A percentile compares a stretch with the other conserved stretches of the same genome.
These are phyloP conservation scores for Kwoniella newhampshirensis DNA, from an alignment of 768 basidiomycete species.

Conservation along the genomic window DNA sequence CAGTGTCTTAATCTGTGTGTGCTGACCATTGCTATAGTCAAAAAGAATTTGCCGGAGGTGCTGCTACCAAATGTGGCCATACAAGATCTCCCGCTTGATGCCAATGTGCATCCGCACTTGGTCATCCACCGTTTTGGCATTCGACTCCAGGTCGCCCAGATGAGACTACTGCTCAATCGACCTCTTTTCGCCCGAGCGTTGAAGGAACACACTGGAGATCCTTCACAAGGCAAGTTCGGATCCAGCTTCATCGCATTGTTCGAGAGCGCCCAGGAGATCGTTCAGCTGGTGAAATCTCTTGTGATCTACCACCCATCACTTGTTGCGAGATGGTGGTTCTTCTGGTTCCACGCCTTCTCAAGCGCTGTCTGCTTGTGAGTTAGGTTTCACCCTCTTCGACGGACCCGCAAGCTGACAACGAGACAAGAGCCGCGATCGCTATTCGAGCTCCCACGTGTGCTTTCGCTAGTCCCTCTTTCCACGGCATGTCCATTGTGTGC, in stretches of 20 bases:
- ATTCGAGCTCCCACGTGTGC: slow-evolving; percentile 46
- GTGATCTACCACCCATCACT: slow-evolving; percentile 51
- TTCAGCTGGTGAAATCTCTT: slow-evolving; percentile 47
- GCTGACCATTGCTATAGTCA: slow-evolving; percentile 31
- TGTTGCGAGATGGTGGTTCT: slow-evolving; percentile 47
- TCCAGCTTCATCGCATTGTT: slow-evolving; percentile 43
- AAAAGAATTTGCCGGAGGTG: slow-evolving; percentile 36
- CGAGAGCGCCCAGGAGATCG: slow-evolving; percentile 49
- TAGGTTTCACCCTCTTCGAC: neutral
- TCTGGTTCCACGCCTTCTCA: slow-evolving; percentile 49
- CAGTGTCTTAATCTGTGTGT: neutral
- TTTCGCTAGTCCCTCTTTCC: slow-evolving; percentile 47
- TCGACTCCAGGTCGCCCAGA: slow-evolving; percentile 44
- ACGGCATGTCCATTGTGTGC: slow-evolving; percentile 47
- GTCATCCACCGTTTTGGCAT: slow-evolving; percentile 50
- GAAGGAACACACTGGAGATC: slow-evolving; percentile 44
- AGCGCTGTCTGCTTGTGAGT: slow-evolving; percentile 51
- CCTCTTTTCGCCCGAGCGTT: slow-evolving; percentile 46
- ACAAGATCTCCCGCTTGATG: slow-evolving; percentile 37
- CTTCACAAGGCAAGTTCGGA: slow-evolving; percentile 36
- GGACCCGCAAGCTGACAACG: slow-evolving; percentile 3
- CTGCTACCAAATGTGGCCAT: slow-evolving; percentile 40
- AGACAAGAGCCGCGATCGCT: slow-evolving; percentile 41
- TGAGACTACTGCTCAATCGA: slow-evolving; percentile 48
- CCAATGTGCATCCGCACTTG: slow-evolving; percentile 45